Evolutionary conservation across 768 basidiomycete species (phyloP).

Genomic region (Calvatia gigantea): DNA sequence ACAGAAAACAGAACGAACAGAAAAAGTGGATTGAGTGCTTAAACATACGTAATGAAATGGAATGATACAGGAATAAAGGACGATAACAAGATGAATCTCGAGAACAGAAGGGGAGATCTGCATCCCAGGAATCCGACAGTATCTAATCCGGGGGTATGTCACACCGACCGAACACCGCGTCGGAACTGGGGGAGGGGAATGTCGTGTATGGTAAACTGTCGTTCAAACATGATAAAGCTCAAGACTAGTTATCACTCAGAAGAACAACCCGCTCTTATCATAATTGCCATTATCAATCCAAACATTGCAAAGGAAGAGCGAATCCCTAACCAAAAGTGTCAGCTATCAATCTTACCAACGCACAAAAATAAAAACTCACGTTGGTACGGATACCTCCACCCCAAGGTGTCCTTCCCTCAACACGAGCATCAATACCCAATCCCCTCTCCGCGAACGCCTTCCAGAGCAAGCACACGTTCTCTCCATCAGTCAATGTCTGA

Average conservation of each 20-base stretch:
- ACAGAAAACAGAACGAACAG: no score
- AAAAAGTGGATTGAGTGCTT: no score
- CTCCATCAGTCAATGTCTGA: constrained; percentile 83
- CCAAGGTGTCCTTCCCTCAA: constrained; percentile 84
- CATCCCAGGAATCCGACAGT: no score
- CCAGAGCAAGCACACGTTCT: constrained; percentile 91
- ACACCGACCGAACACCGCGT: background rate
- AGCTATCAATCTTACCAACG: background rate
- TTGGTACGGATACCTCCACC: constrained; percentile 84
- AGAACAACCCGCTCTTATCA: background rate
- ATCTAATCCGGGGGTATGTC: background rate
- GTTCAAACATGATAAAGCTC: background rate
- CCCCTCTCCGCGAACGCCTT: constrained; percentile 79
- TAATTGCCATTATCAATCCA: constrained; percentile 8
- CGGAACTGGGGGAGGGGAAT: no score
- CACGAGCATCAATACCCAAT: constrained; percentile 70
- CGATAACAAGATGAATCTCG: no score
- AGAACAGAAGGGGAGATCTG: no score
- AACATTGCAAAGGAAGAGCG: constrained; percentile 25
- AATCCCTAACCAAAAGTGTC: constrained; percentile 19
- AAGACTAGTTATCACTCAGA: background rate
- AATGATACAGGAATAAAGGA: no score
- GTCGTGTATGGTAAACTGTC: no score
- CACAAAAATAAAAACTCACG: constrained; percentile 24
- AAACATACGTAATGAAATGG: no score